Base-by-base conservation (phyloP, 2,329 filamentous ascomycete species). In the Ceratocystis cubensis region DNA sequence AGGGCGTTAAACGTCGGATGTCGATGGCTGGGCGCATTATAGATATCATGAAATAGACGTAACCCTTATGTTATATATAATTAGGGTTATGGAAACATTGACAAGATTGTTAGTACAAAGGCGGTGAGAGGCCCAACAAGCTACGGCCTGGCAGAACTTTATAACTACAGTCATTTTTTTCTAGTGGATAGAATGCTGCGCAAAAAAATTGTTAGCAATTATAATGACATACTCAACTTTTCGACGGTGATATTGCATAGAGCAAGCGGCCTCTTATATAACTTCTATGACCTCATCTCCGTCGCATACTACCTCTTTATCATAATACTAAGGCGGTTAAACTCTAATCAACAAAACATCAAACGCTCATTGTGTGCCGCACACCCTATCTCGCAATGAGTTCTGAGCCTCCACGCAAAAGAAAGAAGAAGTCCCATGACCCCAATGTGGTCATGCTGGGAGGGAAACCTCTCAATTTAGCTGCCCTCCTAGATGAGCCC, bases 401-500 rank as follows among this genome's bases (percentile, higher is more conserved):
- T 25, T 44, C 44, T 20, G 61, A 68, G 22, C 73, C 70, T 50
- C 72, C 74, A 2, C 66, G 74, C 15, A 79, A 78, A 70, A 77
- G 74, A 69, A 74, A 75, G 17, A 78, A 76, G 69, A 73, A 71
- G 6, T 69, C 69, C 63, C 71, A 73, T 22, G 72, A 69, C 65
- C 69, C 71, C 1, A 74, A 78, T 62, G 72, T 78, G 4, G 70
- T 83, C 66, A 79, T 73, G 28, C 76, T 83, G 44, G 79, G 80
- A 15, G 75, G 78, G 33, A 83, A 80, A 66, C 71, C 73, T 13
- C 79, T 83, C 28, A 81, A 78, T 0, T 70, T 83, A 0, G 77
- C 78, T 28, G 80, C 78, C 5, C 83, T 82, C 68, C 73, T 83
- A 33, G 74, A 71, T 61, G 75, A 74, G 61, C 76, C 75, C 7